Evolutionary conservation across 1,284 basidiomycete species (phyloP), one percentile per base, ranked within the genome.

Genomic region (Anthracocystis panici-leucophaei): DNA sequence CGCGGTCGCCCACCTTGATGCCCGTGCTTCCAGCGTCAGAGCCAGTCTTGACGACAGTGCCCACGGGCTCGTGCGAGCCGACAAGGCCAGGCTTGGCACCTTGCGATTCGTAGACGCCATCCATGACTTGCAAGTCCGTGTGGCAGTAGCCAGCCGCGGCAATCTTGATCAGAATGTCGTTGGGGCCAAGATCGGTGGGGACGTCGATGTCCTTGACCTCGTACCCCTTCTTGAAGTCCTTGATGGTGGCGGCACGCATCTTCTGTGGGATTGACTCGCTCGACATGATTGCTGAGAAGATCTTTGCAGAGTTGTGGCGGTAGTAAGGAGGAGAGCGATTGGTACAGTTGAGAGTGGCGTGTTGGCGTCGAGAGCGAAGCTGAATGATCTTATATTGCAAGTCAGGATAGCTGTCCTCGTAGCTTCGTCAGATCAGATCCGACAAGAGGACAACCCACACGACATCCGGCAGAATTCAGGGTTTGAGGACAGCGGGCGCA

Each of bases 1-100:
- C 82, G 41, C 78, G 78, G 60, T 80, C 81, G 23, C 81, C 81
- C 1, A 79, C 70, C 70, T 82, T 82, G 67, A 81, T 46, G 29
- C 62, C 53, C 11, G 61, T 68, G 44, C 66, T 65, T 11, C 46
- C 63, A 2, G 61, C 70, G 18, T 58, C 70, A 3, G 77, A 73
- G 50, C 77, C 59, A 9, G 58, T 54, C 55, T 77, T 71, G 64
- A 82, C 69, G 7, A 81, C 71, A 21, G 65, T 75, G 31, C 81
- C 81, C 11, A 65, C 79, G 18, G 79, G 79, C 62, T 81, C 79
- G 60, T 81, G 79, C 50, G 66, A 71, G 46, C 79, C 79, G n/a
- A 81, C 75, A 10, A 80, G 65, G 35, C 79, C 79, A 3, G 69
- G 66, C 57, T 76, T 73, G 41, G 75, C 73, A 25, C 79, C 79